Evolutionary conservation across 1,139 yeast genomes (phyloP), one percentile per base, ranked within the genome.

Genomic region (Yamadazyma atlantica): DNA sequence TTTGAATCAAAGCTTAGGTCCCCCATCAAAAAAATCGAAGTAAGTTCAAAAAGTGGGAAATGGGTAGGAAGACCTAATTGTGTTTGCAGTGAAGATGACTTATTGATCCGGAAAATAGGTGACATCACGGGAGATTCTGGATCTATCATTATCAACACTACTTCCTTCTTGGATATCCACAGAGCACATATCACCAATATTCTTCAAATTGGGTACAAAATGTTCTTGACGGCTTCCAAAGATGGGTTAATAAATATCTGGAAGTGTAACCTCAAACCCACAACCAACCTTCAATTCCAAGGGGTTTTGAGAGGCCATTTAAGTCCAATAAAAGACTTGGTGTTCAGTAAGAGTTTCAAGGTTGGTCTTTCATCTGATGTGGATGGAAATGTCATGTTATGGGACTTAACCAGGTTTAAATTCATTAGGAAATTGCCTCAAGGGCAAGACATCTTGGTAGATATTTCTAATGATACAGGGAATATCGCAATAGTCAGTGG

Each of bases 191-290:
- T 70, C 22, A 60, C 73, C 0, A 37, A 53, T 13, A 46, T 71
- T 35, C 43, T 73, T 49, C 65, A 66, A 44, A 49, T 64, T 39
- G 69, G 75, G 7, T 53, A 58, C 51, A 56, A 66, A 39, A 49
- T 59, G 29, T 67, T 80, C 41, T 46, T 79, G 15, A 78, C 82
- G 0, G 85, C 80, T 0, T 71, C 79, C 5, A 58, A 60, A n/a
- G 75, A 67, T 48, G 87, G 86, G 0, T 57, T 76, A 1, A 68
- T 80, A 10, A 74, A 76, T 48, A 66, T 74, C 5, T 81, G 87
- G 87, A 65, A 64, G 44, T 69, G 65, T 40, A 45, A 45, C 21
- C 32, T 48, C n/a, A 53, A 54, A 31, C 62, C 66, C 2, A 33
- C 37, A 1, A 35, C 52, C 4, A 60, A 52, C 2, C 52, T 80